Conservation (phyloP, 192 early-diverging fungal genomes). For the Chytriomyces hyalinus region DNA sequence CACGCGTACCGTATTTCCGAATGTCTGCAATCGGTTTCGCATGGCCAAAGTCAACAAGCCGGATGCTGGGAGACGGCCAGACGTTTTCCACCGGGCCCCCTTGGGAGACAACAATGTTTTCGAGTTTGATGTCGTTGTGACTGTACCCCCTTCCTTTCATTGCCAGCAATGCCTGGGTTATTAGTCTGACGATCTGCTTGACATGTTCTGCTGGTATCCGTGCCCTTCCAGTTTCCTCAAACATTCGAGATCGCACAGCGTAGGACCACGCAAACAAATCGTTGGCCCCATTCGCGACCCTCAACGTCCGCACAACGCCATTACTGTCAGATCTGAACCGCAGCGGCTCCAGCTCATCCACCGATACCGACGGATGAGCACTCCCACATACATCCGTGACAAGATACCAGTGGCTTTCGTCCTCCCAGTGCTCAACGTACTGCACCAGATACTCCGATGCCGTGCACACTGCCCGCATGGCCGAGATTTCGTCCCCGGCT, state of each 20-base stretch:
- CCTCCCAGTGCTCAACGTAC: slow-evolving; percentile 13
- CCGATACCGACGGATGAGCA: background rate
- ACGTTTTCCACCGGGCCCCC: background rate
- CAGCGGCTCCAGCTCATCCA: background rate
- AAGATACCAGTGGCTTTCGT: slow-evolving; percentile 26
- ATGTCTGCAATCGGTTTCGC: background rate
- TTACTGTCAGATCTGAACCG: background rate
- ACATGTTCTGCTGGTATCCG: slow-evolving; percentile 6
- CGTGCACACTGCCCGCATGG: background rate
- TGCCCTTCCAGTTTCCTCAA: background rate
- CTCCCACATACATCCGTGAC: slow-evolving; percentile 29
- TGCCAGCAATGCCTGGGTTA: slow-evolving; percentile 44
- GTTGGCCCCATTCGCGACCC: slow-evolving; percentile 4
- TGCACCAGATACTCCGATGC: background rate
- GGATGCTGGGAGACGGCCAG: background rate
- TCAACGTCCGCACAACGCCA: background rate
- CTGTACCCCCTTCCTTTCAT: slow-evolving; percentile 51
- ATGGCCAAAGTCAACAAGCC: slow-evolving; percentile 34
- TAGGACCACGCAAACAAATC: slow-evolving; percentile 20
- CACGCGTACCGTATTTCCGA: background rate
- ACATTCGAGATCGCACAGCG: background rate
- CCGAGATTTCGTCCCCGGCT: background rate
- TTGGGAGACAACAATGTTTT: slow-evolving; percentile 55
- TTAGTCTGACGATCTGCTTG: slow-evolving; percentile 45
- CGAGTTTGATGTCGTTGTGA: slow-evolving; percentile 67